Evolutionary conservation across 371 early-diverging fungal genomes (phyloP).

Genomic region (Apophysomyces elegans): DNA sequence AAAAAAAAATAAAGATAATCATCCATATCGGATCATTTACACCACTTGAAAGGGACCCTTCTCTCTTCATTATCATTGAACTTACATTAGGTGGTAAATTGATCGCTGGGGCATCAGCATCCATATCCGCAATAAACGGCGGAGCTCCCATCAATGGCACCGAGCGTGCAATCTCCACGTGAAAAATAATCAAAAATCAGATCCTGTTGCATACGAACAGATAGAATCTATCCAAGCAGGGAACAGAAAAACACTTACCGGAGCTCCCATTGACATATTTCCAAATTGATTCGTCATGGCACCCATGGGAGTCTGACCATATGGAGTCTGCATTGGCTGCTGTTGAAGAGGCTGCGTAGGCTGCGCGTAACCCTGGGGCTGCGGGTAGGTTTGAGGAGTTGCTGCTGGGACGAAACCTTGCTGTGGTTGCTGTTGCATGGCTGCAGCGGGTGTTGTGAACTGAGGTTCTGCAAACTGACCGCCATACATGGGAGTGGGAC

Average conservation of each 20-base stretch:
- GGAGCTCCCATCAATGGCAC: constrained; percentile 58
- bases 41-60: not conserved
- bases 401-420: constrained; percentile 18
- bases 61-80: not conserved
- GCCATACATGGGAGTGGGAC: constrained; percentile 3
- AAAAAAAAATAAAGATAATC: not conserved
- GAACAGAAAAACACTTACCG: constrained; percentile 2
- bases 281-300: constrained; percentile 49
- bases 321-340: not conserved
- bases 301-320: not conserved
- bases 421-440: constrained; percentile 18
- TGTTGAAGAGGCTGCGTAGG: constrained; percentile 30
- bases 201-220: too few relatives aligned
- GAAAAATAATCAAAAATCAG: not conserved
- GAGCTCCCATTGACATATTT: constrained; percentile 40
- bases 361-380: constrained; percentile 25
- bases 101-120: constrained; percentile 57
- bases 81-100: constrained; percentile 64
- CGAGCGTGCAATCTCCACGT: constrained; percentile 11
- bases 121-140: constrained; percentile 61
- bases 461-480: constrained; percentile 22
- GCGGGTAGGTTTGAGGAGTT: constrained; percentile 26
- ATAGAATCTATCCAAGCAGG: not conserved
- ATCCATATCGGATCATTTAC: not conserved
- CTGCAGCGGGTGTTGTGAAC: constrained; percentile 21